phyloP scores from a whole-genome alignment of 306 rosid genomes.

The Quercus suber region DNA sequence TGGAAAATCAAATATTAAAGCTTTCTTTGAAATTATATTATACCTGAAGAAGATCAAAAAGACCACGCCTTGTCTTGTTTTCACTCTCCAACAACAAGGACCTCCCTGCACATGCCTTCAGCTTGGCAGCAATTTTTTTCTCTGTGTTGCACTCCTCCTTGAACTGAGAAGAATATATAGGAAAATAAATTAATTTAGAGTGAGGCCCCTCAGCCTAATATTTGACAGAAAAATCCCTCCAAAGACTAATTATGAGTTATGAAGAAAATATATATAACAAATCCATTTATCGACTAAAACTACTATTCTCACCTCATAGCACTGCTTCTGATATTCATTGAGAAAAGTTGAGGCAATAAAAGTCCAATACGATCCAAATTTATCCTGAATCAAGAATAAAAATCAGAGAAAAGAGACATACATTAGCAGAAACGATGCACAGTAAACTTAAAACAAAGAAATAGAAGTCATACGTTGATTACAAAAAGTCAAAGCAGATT shows the following conservation, averaged over 20 bases:
- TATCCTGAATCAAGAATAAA: conserved; percentile 57
- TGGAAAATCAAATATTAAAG: neutral
- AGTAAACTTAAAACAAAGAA: neutral
- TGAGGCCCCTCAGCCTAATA: conserved; percentile 1
- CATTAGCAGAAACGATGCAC: neutral
- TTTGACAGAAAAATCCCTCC: conserved; percentile 7
- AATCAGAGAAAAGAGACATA: neutral
- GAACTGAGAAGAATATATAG: conserved; percentile 45
- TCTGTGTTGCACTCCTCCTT: conserved; percentile 89
- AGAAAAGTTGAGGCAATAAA: conserved; percentile 72
- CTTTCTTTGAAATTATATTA: neutral
- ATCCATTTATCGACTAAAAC: neutral
- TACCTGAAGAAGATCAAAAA: conserved; percentile 83
- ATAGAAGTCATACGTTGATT: neutral
- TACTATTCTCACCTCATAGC: conserved; percentile 60
- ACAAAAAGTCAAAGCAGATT: neutral
- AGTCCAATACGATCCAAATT: conserved; percentile 79
- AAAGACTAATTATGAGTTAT: conserved; percentile 11
- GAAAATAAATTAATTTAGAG: conserved; percentile 5
- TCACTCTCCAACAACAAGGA: conserved; percentile 56
- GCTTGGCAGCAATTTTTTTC: conserved; percentile 80
- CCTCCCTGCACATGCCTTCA: conserved; percentile 56
- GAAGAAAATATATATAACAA: neutral
- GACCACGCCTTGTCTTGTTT: conserved; percentile 53
- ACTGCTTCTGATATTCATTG: conserved; percentile 56